Evolutionary conservation across 345 rosid species (phyloP).

Genomic region (Dipteronia dyeriana): DNA sequence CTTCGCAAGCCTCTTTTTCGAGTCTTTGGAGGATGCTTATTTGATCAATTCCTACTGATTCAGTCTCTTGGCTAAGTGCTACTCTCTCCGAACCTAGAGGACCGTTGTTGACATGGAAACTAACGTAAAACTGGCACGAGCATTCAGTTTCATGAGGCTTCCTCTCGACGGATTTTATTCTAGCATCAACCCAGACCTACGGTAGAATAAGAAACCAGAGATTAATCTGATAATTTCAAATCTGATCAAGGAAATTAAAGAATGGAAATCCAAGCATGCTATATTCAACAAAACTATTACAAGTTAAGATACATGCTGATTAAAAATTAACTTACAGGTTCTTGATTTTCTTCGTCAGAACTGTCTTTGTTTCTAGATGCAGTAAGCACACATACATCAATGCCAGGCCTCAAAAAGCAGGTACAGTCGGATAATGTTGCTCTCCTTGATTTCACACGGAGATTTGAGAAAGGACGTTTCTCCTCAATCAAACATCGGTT

Average conservation of each 20-base stretch:
- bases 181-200: conserved; percentile 83
- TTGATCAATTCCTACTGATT: conserved; percentile 46
- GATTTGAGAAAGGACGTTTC: conserved; percentile 49
- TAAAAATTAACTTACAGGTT: conserved; percentile 39
- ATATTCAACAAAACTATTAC: neutral
- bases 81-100: conserved; percentile 60
- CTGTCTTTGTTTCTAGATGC: conserved; percentile 16
- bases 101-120: conserved; percentile 52
- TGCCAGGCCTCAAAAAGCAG: conserved; percentile 70
- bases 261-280: neutral
- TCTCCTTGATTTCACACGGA: conserved; percentile 71
- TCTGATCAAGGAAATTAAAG: neutral
- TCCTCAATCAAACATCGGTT: conserved; percentile 28
- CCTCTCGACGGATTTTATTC: conserved; percentile 72
- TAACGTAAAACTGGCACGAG: conserved; percentile 62
- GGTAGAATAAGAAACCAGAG: conserved; percentile 18
- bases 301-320: neutral
- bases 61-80: conserved; percentile 47
- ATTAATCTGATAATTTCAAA: neutral
- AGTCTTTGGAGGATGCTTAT: conserved; percentile 72
- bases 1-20: conserved; percentile 40
- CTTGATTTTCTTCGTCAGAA: conserved; percentile 36
- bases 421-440: conserved; percentile 66
- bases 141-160: conserved; percentile 67
- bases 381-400: conserved; percentile 72